Base-by-base conservation (phyloP, 495 filamentous ascomycete genomes). In the Cercophora samala region DNA sequence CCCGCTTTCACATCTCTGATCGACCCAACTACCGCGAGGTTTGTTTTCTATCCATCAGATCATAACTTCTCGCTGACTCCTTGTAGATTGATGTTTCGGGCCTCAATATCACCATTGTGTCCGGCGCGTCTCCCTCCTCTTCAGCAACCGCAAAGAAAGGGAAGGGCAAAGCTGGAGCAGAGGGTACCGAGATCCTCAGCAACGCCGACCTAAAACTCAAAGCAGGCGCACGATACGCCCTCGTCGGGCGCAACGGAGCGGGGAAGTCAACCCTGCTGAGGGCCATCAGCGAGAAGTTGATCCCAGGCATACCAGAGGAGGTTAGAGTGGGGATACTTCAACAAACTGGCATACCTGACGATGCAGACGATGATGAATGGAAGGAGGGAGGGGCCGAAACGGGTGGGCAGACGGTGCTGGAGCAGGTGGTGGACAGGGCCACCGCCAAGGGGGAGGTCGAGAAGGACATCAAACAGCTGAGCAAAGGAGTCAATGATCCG, bases 181-280 rank as follows among this genome's bases (percentile, higher is more conserved):
- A 86, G 0, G 85, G 86, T 1, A 83, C 81, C 51, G 91, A 93
- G 74, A 83, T 95, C 11, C 82, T 95, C 19, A 77, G 76, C 19
- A 85, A 90, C 79, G 89, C 86, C 1, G 86, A 87, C 60, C 76
- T 93, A 32, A 85, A 86, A 51, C 78, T 95, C 24, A 90, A 92
- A 72, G 84, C 84, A 13, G 90, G 90, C 0, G 78, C 86, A 25
- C 83, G 88, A 60, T 93, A 93, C 79, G 91, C 88, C 0, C 75
- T 95, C 9, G 78, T 93, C 22, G 91, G 91, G 0, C 81, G 90
- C 23, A 95, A 95, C 80, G 91, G 91, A 1, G 86, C 86, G 4
- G 91, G 91, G 5, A 95, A 95, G 75, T 91, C 89, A 19, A 95
- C 91, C 2, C 77, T 95, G 23, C 76, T 93, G 42, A 84, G 86